Conservation (phyloP, 164 flowering plant genomes). For the Nymphaea colorata region DNA sequence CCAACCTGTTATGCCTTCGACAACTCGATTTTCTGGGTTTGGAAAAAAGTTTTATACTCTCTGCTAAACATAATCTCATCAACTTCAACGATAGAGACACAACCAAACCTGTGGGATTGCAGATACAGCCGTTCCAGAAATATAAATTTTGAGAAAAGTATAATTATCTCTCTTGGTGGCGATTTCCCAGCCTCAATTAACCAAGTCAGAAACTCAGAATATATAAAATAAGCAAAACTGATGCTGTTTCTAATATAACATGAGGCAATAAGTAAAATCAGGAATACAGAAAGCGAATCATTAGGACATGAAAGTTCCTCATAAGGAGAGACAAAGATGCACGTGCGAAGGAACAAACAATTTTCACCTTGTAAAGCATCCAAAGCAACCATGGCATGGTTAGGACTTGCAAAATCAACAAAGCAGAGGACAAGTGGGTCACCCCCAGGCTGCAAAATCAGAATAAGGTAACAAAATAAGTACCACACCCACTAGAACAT, state of each 20-base stretch:
- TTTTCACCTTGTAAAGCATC: conserved; percentile 82
- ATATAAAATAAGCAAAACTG: background rate
- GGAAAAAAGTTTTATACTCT: too few species aligned
- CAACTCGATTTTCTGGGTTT: too few species aligned
- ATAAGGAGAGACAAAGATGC: background rate
- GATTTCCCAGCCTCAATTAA: background rate
- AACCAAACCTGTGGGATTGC: too few species aligned
- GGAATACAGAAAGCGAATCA: background rate
- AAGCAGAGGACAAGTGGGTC: conserved; percentile 80
- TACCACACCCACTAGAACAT: too few species aligned
- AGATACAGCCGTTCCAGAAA: too few species aligned
- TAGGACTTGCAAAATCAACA: conserved; percentile 76
- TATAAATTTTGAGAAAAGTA: too few species aligned
- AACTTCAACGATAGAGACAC: too few species aligned
- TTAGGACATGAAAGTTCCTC: background rate
- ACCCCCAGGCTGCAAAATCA: conserved; percentile 58
- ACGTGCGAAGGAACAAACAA: background rate
- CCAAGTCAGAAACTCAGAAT: background rate
- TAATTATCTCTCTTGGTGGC: background rate
- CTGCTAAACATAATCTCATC: too few species aligned
- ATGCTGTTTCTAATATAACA: background rate
- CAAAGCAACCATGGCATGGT: conserved; percentile 81
- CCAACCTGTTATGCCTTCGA: too few species aligned
- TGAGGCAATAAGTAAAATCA: background rate
- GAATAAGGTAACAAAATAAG: background rate